Percentiles rank a stretch among this genome's conserved stretches.
These are phyloP conservation scores for Sclerotinia nivalis DNA, from an alignment of 2,329 filamentous ascomycete genomes.

Conservation along the genomic window DNA sequence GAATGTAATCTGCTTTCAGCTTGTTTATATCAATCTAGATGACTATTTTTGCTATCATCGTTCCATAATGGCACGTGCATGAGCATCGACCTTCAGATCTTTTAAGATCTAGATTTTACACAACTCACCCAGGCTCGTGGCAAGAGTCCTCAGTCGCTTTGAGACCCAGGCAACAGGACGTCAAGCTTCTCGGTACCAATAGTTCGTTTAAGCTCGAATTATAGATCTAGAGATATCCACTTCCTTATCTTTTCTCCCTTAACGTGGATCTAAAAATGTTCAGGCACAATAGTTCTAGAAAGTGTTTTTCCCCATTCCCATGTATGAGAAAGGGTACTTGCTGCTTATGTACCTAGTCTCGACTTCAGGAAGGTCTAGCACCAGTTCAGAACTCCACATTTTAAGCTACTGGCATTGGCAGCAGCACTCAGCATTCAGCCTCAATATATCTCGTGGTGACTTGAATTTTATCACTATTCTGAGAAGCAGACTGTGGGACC, in stretches of 20 bases:
- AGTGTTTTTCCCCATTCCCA: neutral
- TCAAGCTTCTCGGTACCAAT: neutral
- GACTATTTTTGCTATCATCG: neutral
- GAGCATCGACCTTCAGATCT: neutral
- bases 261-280: neutral
- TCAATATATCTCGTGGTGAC: neutral
- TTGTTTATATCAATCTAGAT: neutral
- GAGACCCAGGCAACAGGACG: neutral
- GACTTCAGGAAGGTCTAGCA: neutral
- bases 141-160: neutral
- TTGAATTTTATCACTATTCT: neutral
- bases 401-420: slow-evolving; percentile 2
- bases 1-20: slow-evolving; percentile 1
- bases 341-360: neutral
- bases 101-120: slow-evolving; percentile 8
- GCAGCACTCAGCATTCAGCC: slow-evolving; percentile 4
- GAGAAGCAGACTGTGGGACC: neutral
- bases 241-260: neutral
- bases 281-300: neutral
- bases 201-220: neutral
- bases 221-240: slow-evolving; percentile 9
- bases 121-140: slow-evolving; percentile 1
- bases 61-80: slow-evolving; percentile 1
- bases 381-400: neutral
- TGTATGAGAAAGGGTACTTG: neutral